Conservation (phyloP, 1,284 basidiomycete genomes). For the Leccinum fuscescens region DNA sequence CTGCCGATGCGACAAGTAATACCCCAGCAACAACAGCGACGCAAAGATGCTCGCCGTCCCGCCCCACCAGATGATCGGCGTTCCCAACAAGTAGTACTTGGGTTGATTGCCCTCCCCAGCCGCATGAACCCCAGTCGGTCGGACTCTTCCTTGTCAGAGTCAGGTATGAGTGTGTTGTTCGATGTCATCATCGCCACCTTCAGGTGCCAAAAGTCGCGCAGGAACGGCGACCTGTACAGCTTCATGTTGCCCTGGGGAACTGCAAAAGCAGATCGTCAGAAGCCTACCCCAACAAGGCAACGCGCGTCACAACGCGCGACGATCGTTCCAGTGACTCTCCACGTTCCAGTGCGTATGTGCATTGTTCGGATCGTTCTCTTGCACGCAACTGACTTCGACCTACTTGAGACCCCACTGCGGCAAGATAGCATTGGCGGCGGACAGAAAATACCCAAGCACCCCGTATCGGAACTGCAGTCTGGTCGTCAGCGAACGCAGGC, state of each 20-base stretch:
- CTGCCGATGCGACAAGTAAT: slow-evolving; percentile 84
- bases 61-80: slow-evolving; percentile 92
- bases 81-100: slow-evolving; percentile 95
- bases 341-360: slow-evolving; percentile 97
- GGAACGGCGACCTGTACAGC: slow-evolving; percentile 88
- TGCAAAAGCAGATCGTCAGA: slow-evolving; percentile 32
- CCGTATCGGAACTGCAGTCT: slow-evolving; percentile 83
- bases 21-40: slow-evolving; percentile 51
- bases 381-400: slow-evolving; percentile 83
- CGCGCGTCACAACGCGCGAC: slow-evolving; percentile 55
- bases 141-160: slow-evolving; percentile 97
- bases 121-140: slow-evolving; percentile 89
- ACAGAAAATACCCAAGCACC: slow-evolving; percentile 81
- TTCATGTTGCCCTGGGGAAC: slow-evolving; percentile 83
- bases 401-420: slow-evolving; percentile 99
- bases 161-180: slow-evolving; percentile 95
- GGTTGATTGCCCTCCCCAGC: slow-evolving; percentile 69
- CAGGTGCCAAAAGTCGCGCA: slow-evolving; percentile 96
- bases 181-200: slow-evolving; percentile 99
- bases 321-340: slow-evolving; percentile 94
- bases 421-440: slow-evolving; percentile 84
- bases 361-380: slow-evolving; percentile 82
- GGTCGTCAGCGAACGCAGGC: slow-evolving; percentile 89
- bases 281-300: background rate
- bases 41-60: slow-evolving; percentile 68